Evolutionary conservation across 1,284 basidiomycete species (phyloP).

Genomic region (Neotropicomus parvogracilis): DNA sequence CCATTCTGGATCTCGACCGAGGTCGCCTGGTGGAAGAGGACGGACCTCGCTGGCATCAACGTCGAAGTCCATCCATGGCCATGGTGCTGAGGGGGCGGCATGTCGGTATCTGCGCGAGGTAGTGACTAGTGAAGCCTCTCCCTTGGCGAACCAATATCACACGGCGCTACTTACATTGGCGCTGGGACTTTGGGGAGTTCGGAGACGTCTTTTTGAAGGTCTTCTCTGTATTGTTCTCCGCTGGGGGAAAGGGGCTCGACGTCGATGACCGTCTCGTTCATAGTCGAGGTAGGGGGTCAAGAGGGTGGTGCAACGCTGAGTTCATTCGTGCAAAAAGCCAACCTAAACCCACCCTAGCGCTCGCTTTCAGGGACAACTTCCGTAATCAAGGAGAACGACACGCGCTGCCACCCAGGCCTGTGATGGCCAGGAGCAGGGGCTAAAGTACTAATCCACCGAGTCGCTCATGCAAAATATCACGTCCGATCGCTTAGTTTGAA

Average conservation of each 20-base stretch:
- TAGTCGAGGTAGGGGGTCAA: background rate
- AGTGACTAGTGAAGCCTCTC: background rate
- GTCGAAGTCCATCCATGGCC: constrained; percentile 39
- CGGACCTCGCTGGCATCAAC: constrained; percentile 26
- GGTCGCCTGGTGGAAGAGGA: constrained; percentile 10
- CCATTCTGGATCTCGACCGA: constrained; percentile 22
- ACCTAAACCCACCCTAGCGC: constrained; percentile 4
- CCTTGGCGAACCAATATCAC: background rate
- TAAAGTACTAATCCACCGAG: too few species aligned
- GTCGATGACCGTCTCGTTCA: constrained; percentile 11
- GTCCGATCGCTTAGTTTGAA: too few species aligned
- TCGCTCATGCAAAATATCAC: too few species aligned
- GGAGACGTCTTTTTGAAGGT: constrained; percentile 17
- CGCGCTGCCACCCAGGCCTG: constrained; percentile 41
- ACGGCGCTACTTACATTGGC: constrained; percentile 25
- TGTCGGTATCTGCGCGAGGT: constrained; percentile 32
- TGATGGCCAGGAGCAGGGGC: too few species aligned
- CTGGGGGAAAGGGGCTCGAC: constrained; percentile 5
- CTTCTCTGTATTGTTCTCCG: constrained; percentile 11
- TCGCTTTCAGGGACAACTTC: background rate
- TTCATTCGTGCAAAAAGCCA: background rate
- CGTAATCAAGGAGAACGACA: constrained; percentile 14
- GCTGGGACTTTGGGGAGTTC: constrained; percentile 25
- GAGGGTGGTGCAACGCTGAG: background rate
- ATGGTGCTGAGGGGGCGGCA: constrained; percentile 36